A percentile compares a stretch with the other conserved stretches of the same genome.
phyloP scores from a whole-genome alignment of 352 stramenopile genomes.

The Vaucheria bursata region DNA sequence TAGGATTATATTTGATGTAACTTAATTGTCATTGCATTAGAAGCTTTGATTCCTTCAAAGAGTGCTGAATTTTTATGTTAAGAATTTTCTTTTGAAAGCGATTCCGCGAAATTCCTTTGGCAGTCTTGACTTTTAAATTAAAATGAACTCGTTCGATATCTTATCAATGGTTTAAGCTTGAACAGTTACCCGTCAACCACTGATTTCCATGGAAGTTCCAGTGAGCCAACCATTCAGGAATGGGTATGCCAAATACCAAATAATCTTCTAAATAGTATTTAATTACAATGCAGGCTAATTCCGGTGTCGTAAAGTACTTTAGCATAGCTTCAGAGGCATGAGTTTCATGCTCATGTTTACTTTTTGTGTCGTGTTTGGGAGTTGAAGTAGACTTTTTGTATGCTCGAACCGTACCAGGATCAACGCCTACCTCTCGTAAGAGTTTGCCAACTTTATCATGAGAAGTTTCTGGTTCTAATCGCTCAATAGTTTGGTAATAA shows the following conservation, averaged over 20 bases:
- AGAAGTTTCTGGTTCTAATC: background rate
- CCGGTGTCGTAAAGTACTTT: background rate
- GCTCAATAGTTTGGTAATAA: conserved; percentile 10
- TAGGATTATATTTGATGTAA: no score
- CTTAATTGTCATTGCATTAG: no score
- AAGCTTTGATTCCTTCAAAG: no score
- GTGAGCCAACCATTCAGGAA: background rate
- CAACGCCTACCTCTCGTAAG: background rate
- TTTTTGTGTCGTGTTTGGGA: no score
- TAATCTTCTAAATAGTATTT: conserved; percentile 16
- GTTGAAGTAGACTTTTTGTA: background rate
- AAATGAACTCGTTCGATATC: no score
- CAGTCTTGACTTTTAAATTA: no score
- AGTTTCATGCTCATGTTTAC: background rate
- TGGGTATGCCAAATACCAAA: conserved; percentile 9
- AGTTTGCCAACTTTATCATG: background rate
- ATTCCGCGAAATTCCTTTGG: no score
- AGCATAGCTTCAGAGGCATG: background rate
- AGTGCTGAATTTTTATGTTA: no score
- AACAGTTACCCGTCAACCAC: background rate
- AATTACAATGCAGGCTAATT: background rate
- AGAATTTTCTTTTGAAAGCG: no score
- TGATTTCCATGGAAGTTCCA: background rate
- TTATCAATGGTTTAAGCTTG: no score
- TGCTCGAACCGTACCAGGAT: background rate